Evolutionary conservation across 164 flowering plant species (phyloP), one percentile per base, ranked within the genome.

Genomic region (Dillenia suffruticosa): DNA sequence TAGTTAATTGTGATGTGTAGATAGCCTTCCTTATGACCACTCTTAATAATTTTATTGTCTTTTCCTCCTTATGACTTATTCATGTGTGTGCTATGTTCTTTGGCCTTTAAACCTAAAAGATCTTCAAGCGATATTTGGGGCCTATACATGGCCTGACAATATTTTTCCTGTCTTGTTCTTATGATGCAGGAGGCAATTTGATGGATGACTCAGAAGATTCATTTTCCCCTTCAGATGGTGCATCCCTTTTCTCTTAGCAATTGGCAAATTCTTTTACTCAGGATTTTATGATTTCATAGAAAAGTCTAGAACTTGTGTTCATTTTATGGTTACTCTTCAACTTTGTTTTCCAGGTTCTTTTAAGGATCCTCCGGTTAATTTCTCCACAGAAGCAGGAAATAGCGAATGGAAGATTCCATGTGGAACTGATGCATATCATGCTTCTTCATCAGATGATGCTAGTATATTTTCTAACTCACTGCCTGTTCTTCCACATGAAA

Each of bases 401-500:
- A 68, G 74, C 65, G 68, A 79, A 9, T 82, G 82, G 87, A 77
- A 79, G 43, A 69, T 74, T 61, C 76, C 71, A 49, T 49, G 71
- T 44, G 76, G 77, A 59, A 52, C 75, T 68, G 77, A 69, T 63
- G 71, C 69, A 43, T 74, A 73, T 76, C 83, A 78, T 61, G 77
- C 84, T 2, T 5, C 40, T 1, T 26, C 40, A 47, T 78, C 93
- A 54, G 80, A 56, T 67, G 96, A 89, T 74, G 82, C 88, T 43
- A 79, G 84, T 68, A 78, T 94, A 44, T 94, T 94, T 63, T 94
- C 97, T n/a, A 79, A 88, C 76, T 94, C 99, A 46, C 74, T 94
- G 59, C 99, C 99, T 67, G 93, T 89, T 76, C 78, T 94, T 68
- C 83, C 82, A 1, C 97, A 89, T 75, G 86, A 81, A 58, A 91